Conservation (phyloP, 2,329 filamentous ascomycete genomes). For the Diaporthe ampelina region DNA sequence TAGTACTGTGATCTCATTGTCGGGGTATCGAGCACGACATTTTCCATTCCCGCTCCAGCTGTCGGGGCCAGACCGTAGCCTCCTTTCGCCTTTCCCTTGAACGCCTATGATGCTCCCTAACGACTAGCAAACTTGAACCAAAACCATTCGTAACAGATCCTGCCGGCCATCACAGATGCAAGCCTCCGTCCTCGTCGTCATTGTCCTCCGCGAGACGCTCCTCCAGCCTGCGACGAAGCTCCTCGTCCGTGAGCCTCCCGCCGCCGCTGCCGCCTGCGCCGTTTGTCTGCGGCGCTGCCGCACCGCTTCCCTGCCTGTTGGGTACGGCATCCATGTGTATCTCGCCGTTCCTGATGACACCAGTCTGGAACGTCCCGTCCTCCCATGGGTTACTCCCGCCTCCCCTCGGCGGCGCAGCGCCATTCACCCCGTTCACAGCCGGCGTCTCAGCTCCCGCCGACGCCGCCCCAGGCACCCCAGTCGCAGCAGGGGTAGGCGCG, state of each 20-base stretch:
- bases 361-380: conserved; percentile 75
- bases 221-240: conserved; percentile 69
- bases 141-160: background rate
- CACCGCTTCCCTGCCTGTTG: background rate
- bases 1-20: conserved; percentile 15
- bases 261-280: conserved; percentile 46
- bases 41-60: background rate
- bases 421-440: conserved; percentile 47
- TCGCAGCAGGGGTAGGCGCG: background rate
- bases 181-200: conserved; percentile 66
- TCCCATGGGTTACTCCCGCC: conserved; percentile 63
- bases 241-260: conserved; percentile 69
- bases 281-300: background rate
- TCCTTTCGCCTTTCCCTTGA: background rate
- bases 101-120: conserved; percentile 11
- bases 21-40: conserved; percentile 35
- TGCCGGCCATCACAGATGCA: conserved; percentile 68
- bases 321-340: conserved; percentile 57
- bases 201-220: conserved; percentile 64
- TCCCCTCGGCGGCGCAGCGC: conserved; percentile 26
- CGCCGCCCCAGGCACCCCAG: background rate
- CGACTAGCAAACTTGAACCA: background rate
- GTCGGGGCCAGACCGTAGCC: background rate
- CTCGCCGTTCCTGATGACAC: conserved; percentile 66
- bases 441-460: conserved; percentile 21